Evolutionary conservation across 1,139 yeast species (phyloP).

Genomic region (Suhomyces bolitotheri): DNA sequence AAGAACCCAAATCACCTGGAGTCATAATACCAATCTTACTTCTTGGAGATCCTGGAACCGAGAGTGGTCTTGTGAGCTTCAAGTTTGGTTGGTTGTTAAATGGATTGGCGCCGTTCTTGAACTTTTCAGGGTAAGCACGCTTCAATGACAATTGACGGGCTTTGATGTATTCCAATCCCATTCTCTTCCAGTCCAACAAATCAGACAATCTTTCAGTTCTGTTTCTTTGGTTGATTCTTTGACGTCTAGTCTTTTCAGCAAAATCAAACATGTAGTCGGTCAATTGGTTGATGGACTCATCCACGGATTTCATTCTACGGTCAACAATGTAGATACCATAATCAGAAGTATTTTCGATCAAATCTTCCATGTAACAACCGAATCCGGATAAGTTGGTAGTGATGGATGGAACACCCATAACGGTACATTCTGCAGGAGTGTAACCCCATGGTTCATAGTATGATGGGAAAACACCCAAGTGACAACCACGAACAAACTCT

Average conservation of each 20-base stretch:
- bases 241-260: conserved; percentile 87
- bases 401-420: conserved; percentile 99
- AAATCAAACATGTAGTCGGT: conserved; percentile 89
- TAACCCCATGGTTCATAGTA: conserved; percentile 99
- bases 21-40: conserved; percentile 72
- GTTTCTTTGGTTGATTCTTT: conserved; percentile 96
- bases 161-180: conserved; percentile 95
- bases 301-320: conserved; percentile 89
- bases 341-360: conserved; percentile 91
- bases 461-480: conserved; percentile 96
- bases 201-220: conserved; percentile 94
- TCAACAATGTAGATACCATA: conserved; percentile 97
- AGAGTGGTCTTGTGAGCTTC: conserved; percentile 86
- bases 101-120: conserved; percentile 62
- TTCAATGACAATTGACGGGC: conserved; percentile 90
- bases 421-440: conserved; percentile 99
- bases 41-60: conserved; percentile 95
- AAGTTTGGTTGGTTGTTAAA: conserved; percentile 54
- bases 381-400: conserved; percentile 96
- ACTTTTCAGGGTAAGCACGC: conserved; percentile 90
- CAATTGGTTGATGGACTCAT: conserved; percentile 90
- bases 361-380: conserved; percentile 98
- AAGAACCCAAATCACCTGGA: conserved; percentile 96
- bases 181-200: conserved; percentile 93
- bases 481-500: conserved; percentile 97